phyloP scores from a whole-genome alignment of 768 basidiomycete genomes.

The Amanita brunnescens region DNA sequence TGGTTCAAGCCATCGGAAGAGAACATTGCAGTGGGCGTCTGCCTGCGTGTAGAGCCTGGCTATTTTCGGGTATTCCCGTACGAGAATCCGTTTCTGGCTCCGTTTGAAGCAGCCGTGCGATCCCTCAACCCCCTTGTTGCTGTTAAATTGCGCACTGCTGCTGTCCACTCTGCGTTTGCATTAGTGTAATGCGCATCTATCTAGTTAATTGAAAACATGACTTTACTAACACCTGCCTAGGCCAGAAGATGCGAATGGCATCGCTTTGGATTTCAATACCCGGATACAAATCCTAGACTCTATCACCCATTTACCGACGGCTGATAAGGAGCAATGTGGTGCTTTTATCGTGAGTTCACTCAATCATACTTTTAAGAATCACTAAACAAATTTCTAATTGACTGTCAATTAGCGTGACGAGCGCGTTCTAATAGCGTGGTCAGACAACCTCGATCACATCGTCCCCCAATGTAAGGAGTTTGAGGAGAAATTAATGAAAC shows the following conservation, averaged over 20 bases:
- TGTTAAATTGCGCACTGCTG: constrained; percentile 72
- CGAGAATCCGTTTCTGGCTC: constrained; percentile 69
- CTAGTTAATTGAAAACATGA: not conserved
- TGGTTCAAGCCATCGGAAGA: constrained; percentile 86
- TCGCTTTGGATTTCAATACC: constrained; percentile 71
- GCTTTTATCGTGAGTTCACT: constrained; percentile 64
- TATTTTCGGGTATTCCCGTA: constrained; percentile 80
- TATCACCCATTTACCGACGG: constrained; percentile 56
- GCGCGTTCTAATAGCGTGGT: constrained; percentile 76
- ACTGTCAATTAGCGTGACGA: constrained; percentile 57
- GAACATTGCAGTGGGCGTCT: constrained; percentile 73
- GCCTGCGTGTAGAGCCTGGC: constrained; percentile 57
- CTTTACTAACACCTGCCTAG: constrained; percentile 24
- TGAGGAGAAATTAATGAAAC: constrained; percentile 56
- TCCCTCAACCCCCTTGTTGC: constrained; percentile 77
- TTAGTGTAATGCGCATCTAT: constrained; percentile 43
- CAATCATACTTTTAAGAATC: not conserved
- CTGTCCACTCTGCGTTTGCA: constrained; percentile 69
- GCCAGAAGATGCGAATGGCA: constrained; percentile 46
- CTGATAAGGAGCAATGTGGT: constrained; percentile 87
- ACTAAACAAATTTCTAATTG: constrained; percentile 8
- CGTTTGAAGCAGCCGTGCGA: constrained; percentile 75
- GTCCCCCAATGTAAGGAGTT: constrained; percentile 68
- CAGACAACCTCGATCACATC: constrained; percentile 73
- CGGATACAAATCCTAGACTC: constrained; percentile 81